phyloP scores from a whole-genome alignment of 306 rosid species.

The Quercus cerris region DNA sequence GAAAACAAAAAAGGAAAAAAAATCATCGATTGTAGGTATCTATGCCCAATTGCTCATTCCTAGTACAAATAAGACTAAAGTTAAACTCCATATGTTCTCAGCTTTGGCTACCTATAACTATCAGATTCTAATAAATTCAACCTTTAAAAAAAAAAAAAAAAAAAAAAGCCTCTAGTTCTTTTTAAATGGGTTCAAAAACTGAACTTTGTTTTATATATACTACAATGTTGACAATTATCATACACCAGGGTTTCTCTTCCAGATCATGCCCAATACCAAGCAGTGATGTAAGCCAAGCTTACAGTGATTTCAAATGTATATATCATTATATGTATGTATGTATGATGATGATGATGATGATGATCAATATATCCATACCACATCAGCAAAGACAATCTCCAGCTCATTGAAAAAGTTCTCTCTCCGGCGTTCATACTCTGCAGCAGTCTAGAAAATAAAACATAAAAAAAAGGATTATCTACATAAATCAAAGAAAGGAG shows the following conservation, averaged over 20 bases:
- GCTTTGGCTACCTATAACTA: neutral
- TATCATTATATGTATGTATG: neutral
- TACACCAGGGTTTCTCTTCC: neutral
- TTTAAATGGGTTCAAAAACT: too few relatives aligned
- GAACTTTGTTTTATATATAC: neutral
- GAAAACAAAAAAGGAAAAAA: neutral
- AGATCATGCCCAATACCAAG: neutral
- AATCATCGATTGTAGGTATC: neutral
- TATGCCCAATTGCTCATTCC: neutral
- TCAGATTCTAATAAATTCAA: neutral
- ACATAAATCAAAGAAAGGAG: neutral
- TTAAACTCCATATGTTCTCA: neutral
- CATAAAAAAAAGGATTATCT: neutral
- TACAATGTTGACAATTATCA: neutral
- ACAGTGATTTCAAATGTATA: neutral
- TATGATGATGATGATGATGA: neutral
- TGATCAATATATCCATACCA: slow-evolving; percentile 52
- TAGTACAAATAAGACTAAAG: neutral
- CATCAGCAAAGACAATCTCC: slow-evolving; percentile 90
- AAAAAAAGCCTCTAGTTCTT: too few relatives aligned
- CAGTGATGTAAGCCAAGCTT: neutral
- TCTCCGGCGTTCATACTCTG: slow-evolving; percentile 76
- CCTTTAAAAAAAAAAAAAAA: too few relatives aligned
- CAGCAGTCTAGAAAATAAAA: slow-evolving; percentile 72
- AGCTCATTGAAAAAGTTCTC: slow-evolving; percentile 94